Conservation (phyloP, 257 asterid species). For the Jacaranda mimosifolia region DNA sequence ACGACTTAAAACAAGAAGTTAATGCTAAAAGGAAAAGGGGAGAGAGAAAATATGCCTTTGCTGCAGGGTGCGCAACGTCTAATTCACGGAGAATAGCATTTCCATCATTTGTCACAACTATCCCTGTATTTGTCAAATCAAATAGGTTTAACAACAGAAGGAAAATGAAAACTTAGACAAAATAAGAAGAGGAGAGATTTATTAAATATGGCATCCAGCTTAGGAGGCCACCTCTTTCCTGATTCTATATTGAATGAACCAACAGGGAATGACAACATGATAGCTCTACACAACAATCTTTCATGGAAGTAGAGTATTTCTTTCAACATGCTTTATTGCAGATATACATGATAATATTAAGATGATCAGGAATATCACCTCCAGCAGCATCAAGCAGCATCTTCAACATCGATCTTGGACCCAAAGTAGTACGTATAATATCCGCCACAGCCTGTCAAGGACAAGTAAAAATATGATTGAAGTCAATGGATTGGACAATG, state of each 20-base stretch:
- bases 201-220: not conserved
- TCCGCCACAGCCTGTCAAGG: conserved; percentile 88
- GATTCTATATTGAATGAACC: conserved; percentile 13
- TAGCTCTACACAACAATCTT: conserved; percentile 19
- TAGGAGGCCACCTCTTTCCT: not conserved
- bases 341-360: not conserved
- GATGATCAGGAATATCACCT: conserved; percentile 52
- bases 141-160: conserved; percentile 6
- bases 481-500: conserved; percentile 13
- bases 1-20: conserved; percentile 11
- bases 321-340: conserved; percentile 17
- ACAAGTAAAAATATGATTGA: not conserved
- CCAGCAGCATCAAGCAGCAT: conserved; percentile 92
- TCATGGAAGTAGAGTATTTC: not conserved
- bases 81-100: conserved; percentile 95
- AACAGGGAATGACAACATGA: conserved; percentile 16
- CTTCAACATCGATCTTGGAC: conserved; percentile 93
- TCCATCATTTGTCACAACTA: conserved; percentile 97
- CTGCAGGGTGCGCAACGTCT: conserved; percentile 97
- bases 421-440: conserved; percentile 91
- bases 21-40: not conserved
- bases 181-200: conserved; percentile 6
- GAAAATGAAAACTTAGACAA: not conserved
- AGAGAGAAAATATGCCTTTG: conserved; percentile 61
- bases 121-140: conserved; percentile 58